Conservation (phyloP, 495 filamentous ascomycete genomes). For the Pseudevernia furfuracea region DNA sequence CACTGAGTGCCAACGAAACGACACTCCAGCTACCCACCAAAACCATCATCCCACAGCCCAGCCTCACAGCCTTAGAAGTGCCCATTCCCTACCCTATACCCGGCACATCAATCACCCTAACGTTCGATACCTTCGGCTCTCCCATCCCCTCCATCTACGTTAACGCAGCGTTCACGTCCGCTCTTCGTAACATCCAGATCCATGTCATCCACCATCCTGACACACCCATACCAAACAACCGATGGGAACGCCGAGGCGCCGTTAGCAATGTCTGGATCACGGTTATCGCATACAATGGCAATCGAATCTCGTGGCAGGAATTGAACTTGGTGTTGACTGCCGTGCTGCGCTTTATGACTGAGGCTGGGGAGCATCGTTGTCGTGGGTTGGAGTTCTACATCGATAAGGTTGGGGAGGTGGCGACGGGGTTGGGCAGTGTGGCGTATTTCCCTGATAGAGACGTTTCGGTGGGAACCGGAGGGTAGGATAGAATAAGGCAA, state of each 20-base stretch:
- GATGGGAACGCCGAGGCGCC: not conserved
- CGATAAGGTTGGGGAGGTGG: not conserved
- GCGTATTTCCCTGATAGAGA: not conserved
- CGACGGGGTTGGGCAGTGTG: not conserved
- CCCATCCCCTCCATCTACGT: not conserved
- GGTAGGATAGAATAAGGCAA: too few relatives aligned
- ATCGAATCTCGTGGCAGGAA: constrained; percentile 5
- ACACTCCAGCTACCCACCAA: not conserved
- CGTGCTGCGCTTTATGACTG: constrained; percentile 13
- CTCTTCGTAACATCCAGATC: not conserved
- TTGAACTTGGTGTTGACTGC: not conserved
- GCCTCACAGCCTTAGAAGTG: not conserved
- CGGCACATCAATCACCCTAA: constrained; percentile 1
- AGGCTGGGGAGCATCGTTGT: not conserved
- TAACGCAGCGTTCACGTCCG: constrained; percentile 3
- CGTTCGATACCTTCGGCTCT: not conserved
- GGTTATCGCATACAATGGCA: not conserved
- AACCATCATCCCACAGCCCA: too few relatives aligned
- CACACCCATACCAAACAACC: not conserved
- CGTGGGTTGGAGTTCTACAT: not conserved
- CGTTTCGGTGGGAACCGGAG: not conserved
- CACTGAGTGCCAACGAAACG: not conserved
- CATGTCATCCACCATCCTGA: not conserved
- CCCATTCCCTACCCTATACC: not conserved
- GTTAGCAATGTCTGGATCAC: not conserved